Conservation (phyloP, 805 yeast species). For the Metschnikowia rubicola region DNA sequence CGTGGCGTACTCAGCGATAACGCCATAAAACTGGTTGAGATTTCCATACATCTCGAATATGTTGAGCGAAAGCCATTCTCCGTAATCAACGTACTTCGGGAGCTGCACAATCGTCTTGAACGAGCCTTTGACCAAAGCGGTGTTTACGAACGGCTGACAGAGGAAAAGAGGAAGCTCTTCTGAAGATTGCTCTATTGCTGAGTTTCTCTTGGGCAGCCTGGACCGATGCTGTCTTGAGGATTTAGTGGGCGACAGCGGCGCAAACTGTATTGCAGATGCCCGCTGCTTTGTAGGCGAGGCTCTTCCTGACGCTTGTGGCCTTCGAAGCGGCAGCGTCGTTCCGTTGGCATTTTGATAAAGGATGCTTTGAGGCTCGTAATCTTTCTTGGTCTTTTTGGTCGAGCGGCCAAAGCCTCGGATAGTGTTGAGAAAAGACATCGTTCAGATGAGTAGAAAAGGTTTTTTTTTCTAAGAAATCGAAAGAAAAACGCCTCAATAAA, state of each 20-base stretch:
- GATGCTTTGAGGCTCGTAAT: conserved; percentile 23
- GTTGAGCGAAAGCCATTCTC: conserved; percentile 95
- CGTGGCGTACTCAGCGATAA: conserved; percentile 86
- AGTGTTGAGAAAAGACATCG: conserved; percentile 46
- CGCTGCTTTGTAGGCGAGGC: conserved; percentile 36
- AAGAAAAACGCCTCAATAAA: no score
- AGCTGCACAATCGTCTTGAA: conserved; percentile 92
- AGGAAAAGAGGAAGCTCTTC: conserved; percentile 59
- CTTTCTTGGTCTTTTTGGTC: conserved; percentile 43
- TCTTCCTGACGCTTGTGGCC: conserved; percentile 39
- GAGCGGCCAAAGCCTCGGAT: conserved; percentile 47
- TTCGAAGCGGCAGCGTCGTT: conserved; percentile 34
- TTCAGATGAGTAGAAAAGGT: neutral
- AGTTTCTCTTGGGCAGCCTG: conserved; percentile 18
- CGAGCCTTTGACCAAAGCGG: conserved; percentile 94
- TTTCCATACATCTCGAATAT: conserved; percentile 86
- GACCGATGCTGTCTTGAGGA: conserved; percentile 12
- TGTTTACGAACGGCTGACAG: conserved; percentile 89
- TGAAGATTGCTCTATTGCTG: conserved; percentile 3
- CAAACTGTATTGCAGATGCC: conserved; percentile 21
- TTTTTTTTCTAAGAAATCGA: neutral
- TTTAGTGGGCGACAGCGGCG: conserved; percentile 24
- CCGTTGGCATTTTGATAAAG: conserved; percentile 31
- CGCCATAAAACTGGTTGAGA: conserved; percentile 82
- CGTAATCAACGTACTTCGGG: conserved; percentile 90